Evolutionary conservation across 1,284 basidiomycete species (phyloP), one percentile per base, ranked within the genome.

Genomic region (Apiotrichum mycotoxinovorans): DNA sequence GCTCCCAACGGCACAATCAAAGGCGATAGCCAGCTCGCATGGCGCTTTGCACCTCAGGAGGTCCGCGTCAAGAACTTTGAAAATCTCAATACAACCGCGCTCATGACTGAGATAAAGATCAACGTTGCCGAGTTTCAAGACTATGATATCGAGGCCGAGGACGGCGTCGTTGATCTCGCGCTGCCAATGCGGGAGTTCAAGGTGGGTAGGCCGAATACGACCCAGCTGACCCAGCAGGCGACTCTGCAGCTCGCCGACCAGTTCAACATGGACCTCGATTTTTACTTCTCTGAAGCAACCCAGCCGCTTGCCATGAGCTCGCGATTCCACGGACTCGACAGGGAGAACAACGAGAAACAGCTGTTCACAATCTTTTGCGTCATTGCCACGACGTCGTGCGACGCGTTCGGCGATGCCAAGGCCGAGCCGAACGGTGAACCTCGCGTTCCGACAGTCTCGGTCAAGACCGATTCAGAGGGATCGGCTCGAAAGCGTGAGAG

Each of bases 151-250:
- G 56, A 58, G 5, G 20, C 27, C 5, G 60, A 66, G 4, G 56
- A 55, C 10, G 63, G 66, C 5, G 50, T 66, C 20, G 64, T 75
- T 3, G 70, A 72, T 37, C 54, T 78, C 38, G 71, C 72, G 0
- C 59, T 78, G 38, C 76, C 76, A 1, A 73, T 78, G 72, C 69
- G 67, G 35, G 76, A 78, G 62, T 78, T 78, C 58, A 71, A 73
- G 58, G 76, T 77, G 59, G 55, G 75, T 62, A 14, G 2, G 15
- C 3, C 14, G 12, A 0, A 2, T 35, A 15, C 20, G 2, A 2
- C 15, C 27, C 8, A 23, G 20, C 51, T 51, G 35, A 56, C 27
- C 2, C 9, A 22, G 9, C 57, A 78, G 76, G 75, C 71, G 0
- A 67, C 71, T 1, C 59, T 78, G 22, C 62, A 69, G 26, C 60